phyloP scores from a whole-genome alignment of 352 stramenopile species.

The Plasmopara muralis region DNA sequence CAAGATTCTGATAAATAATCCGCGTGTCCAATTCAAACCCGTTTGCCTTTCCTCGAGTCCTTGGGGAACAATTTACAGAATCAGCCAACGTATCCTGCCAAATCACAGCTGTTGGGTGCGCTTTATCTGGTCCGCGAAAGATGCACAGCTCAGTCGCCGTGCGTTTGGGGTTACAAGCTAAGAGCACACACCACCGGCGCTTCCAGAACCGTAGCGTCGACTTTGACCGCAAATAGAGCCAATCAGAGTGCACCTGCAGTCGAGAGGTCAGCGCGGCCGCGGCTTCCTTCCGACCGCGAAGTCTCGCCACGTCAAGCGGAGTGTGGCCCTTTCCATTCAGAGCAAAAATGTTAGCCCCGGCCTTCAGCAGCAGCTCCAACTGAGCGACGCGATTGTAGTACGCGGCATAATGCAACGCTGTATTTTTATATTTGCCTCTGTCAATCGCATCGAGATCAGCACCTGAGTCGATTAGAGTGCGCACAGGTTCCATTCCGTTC shows the following conservation, averaged over 20 bases:
- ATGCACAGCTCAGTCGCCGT: constrained; percentile 52
- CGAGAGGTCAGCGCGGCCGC: constrained; percentile 19
- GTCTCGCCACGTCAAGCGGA: constrained; percentile 45
- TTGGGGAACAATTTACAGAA: constrained; percentile 17
- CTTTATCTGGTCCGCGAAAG: constrained; percentile 27
- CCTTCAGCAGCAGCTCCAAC: constrained; percentile 41
- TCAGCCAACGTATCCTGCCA: constrained; percentile 30
- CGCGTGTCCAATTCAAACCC: constrained; percentile 36
- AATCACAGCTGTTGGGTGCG: constrained; percentile 20
- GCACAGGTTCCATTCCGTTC: constrained; percentile 38
- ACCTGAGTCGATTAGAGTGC: constrained; percentile 48
- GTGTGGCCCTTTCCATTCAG: constrained; percentile 39
- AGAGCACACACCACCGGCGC: constrained; percentile 46
- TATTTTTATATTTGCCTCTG: constrained; percentile 29
- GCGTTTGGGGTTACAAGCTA: constrained; percentile 46
- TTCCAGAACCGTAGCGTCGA: constrained; percentile 41
- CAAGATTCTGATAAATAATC: constrained; percentile 33
- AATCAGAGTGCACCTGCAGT: constrained; percentile 39
- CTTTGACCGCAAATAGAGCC: constrained; percentile 16
- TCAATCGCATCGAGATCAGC: constrained; percentile 33
- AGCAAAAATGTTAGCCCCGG: constrained; percentile 35
- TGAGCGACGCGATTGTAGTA: constrained; percentile 34
- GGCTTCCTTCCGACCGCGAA: constrained; percentile 9
- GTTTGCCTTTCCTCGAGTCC: constrained; percentile 25
- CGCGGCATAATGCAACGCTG: constrained; percentile 57